Evolutionary conservation across 345 rosid species (phyloP), one percentile per base, ranked within the genome.

Genomic region (Eutrema yunnanense): DNA sequence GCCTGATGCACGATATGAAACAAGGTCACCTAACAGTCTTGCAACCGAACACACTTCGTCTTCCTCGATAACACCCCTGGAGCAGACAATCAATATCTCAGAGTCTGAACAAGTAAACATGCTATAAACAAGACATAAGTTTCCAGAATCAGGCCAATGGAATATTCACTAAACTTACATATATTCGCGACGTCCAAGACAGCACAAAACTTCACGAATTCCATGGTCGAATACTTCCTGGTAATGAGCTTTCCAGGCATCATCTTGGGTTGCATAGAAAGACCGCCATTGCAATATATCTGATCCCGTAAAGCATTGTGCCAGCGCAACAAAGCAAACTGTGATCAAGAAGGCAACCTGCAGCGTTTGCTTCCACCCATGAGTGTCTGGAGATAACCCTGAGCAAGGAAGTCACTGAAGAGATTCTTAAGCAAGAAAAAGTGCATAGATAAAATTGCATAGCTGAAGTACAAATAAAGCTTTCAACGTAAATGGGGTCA

Each of bases 191-290:
- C 97, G 95, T 51, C 96, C 98, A 44, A 91, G 84, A 75, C 98
- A 94, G 77, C 98, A 94, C 82, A 91, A 79, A 62, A 87, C 87
- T 82, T 94, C 97, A n/a, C 96, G 96, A 75, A 91, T 89, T 12
- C 96, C 95, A 77, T 91, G 83, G 80, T 91, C 97, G 86, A 94
- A 94, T 51, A 91, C 90, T 78, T 91, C 96, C 65, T 88, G 83
- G 79, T 94, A 94, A 68, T 94, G 98, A 80, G 90, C 86, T 80
- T 86, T 89, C 98, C 98, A 94, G 29, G 82, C 95, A 82, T 86
- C 90, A 82, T 91, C 95, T 79, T 94, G 83, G 7, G 92, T 85
- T 56, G 86, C 80, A 74, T 91, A 94, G 81, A 86, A 94, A 44
- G 88, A 91, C 69, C 96, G 83, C 98, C 98, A 91, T 69, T 78